Evolutionary conservation across 1,284 basidiomycete genomes (phyloP).

Genomic region (Heterobasidion irregulare): DNA sequence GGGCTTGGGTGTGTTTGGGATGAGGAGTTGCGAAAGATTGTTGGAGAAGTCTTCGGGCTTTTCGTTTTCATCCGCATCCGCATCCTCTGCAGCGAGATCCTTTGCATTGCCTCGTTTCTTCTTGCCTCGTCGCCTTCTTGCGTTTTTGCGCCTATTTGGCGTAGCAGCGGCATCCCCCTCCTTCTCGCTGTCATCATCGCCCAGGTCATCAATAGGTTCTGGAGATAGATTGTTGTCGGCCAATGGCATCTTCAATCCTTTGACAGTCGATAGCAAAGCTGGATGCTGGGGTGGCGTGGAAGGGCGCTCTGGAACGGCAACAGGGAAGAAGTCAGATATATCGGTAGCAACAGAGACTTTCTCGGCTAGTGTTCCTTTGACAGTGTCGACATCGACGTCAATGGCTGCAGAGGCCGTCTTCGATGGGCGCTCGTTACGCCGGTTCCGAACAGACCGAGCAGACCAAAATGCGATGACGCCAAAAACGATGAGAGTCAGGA

Average conservation of each 20-base stretch:
- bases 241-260: neutral
- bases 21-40: conserved; percentile 12
- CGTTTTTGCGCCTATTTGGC: conserved; percentile 34
- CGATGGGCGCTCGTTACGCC: neutral
- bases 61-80: conserved; percentile 2
- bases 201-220: conserved; percentile 26
- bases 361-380: too few relatives aligned
- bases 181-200: conserved; percentile 49
- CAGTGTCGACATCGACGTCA: too few relatives aligned
- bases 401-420: neutral
- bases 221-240: neutral
- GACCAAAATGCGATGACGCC: neutral
- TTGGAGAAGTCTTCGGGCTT: neutral
- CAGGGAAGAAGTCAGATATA: too few relatives aligned
- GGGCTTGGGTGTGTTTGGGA: conserved; percentile 20
- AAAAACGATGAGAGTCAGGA: neutral
- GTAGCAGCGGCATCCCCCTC: conserved; percentile 42
- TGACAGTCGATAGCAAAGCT: neutral
- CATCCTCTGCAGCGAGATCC: conserved; percentile 14
- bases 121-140: conserved; percentile 32
- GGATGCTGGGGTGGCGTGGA: too few relatives aligned
- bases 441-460: neutral
- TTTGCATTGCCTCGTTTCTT: conserved; percentile 30
- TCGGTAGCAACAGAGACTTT: too few relatives aligned
- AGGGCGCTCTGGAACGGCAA: too few relatives aligned